Percentiles rank a stretch among this genome's conserved stretches.
Evolutionary conservation across 495 filamentous ascomycete species (phyloP).

Genomic region (Penicillium coffeae): DNA sequence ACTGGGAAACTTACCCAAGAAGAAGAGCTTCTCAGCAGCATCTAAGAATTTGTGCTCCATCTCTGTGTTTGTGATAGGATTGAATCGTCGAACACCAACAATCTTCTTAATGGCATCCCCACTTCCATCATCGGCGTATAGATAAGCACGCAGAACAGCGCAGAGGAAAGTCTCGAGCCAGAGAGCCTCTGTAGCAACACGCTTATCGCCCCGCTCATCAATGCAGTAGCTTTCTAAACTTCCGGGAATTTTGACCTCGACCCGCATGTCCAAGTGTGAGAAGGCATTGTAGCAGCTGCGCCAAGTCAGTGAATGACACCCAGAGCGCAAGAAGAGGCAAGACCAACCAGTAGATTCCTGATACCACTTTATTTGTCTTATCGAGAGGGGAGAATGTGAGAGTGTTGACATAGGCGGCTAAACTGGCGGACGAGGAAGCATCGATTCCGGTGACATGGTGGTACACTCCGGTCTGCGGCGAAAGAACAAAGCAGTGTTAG

Average conservation of each 20-base stretch:
- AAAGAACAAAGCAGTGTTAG: slow-evolving; percentile 8
- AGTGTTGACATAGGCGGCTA: slow-evolving; percentile 97
- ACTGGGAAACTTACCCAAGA: slow-evolving; percentile 60
- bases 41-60: slow-evolving; percentile 95
- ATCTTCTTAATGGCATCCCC: slow-evolving; percentile 92
- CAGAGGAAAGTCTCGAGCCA: slow-evolving; percentile 98
- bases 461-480: slow-evolving; percentile 75
- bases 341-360: slow-evolving; percentile 84
- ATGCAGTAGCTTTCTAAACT: slow-evolving; percentile 94
- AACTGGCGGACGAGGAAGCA: slow-evolving; percentile 92
- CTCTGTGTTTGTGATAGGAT: slow-evolving; percentile 94
- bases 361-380: slow-evolving; percentile 84
- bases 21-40: slow-evolving; percentile 91
- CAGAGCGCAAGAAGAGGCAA: slow-evolving; percentile 3
- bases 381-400: slow-evolving; percentile 84
- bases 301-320: slow-evolving; percentile 18
- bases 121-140: slow-evolving; percentile 90
- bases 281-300: slow-evolving; percentile 98
- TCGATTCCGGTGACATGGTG: slow-evolving; percentile 98
- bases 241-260: slow-evolving; percentile 93
- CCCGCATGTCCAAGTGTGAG: slow-evolving; percentile 95
- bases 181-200: slow-evolving; percentile 82
- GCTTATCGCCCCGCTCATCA: slow-evolving; percentile 91
- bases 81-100: slow-evolving; percentile 89
- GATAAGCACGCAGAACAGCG: slow-evolving; percentile 86